Percentiles rank a stretch among this genome's conserved stretches.
These are phyloP conservation scores for Euphorbia celastroides DNA, from an alignment of 441 rosid species.

Conservation along the genomic window DNA sequence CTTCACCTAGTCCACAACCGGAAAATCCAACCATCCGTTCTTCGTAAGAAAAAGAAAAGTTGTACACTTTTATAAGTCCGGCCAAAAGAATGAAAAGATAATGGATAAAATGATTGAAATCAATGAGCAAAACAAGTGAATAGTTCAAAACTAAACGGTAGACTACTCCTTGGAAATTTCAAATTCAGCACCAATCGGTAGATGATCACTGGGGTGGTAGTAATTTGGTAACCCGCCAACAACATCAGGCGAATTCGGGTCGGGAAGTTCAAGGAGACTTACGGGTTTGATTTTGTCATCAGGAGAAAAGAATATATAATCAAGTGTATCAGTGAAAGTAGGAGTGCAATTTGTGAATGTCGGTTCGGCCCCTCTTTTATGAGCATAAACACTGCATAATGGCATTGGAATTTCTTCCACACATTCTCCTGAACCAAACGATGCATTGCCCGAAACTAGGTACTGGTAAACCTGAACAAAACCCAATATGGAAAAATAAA, in stretches of 20 bases:
- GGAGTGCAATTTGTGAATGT: slow-evolving; percentile 89
- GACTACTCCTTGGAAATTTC: slow-evolving; percentile 37
- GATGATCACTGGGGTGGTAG: slow-evolving; percentile 89
- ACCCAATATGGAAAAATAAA: not conserved
- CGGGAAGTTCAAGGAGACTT: slow-evolving; percentile 63
- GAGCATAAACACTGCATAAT: slow-evolving; percentile 60
- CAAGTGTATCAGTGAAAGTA: slow-evolving; percentile 66
- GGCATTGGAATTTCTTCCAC: slow-evolving; percentile 54
- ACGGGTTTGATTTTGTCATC: slow-evolving; percentile 48
- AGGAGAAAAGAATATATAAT: slow-evolving; percentile 76
- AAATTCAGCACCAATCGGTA: slow-evolving; percentile 86
- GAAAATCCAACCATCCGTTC: too few species aligned
- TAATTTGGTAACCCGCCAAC: slow-evolving; percentile 68
- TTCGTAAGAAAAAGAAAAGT: too few species aligned
- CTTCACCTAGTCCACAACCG: too few species aligned
- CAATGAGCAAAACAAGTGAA: too few species aligned
- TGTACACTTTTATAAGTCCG: too few species aligned
- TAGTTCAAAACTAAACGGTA: not conserved
- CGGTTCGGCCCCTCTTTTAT: slow-evolving; percentile 79
- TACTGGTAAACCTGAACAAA: slow-evolving; percentile 75
- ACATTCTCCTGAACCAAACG: slow-evolving; percentile 25
- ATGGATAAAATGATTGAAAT: too few species aligned
- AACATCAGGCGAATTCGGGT: slow-evolving; percentile 49
- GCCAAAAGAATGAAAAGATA: too few species aligned
- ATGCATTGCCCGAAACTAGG: slow-evolving; percentile 53